Base-by-base conservation (phyloP, 306 rosid genomes). In the Quercus ilex region DNA sequence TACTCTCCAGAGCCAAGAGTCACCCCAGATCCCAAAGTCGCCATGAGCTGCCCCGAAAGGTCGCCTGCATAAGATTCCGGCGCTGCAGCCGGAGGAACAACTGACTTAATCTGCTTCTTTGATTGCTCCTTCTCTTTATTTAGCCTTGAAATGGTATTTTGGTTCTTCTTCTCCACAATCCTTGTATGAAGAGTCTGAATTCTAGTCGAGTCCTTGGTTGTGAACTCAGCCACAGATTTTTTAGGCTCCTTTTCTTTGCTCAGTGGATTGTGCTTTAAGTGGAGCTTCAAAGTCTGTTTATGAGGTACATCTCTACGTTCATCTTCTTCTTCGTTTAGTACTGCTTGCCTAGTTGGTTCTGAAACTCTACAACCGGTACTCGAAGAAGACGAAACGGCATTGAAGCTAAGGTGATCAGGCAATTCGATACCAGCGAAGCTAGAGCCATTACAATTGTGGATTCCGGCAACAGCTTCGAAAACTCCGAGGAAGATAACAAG, bases 1-100 rank as follows among this genome's bases (percentile, higher is more conserved):
- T 96, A 96, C 74, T 96, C 99, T 25, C 99, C 99, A 5, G 99
- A 96, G 41, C 99, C 99, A 62, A 90, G 92, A 56, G 90, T 92
- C 28, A 91, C 98, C n/a, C 99, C 99, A 2, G 99, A 96, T 82
- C 77, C 97, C 87, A 95, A 79, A 23, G 98, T 95, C 17, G 99
- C 99, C 86, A 90, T 86, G 49, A 96, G 91, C 85, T 87, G 92
- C 30, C 92, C 86, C 0, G 94, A 81, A 52, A 83, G 55, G 31
- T 70, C 83, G 9, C 77, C 57, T 5, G 67, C 13, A 18, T 78
- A 67, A 43, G 88, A 89, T 53, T 85, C 93, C 71, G 92, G 92
- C 1, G 89, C 33, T 5, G 87, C 78, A 0, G 89, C 80, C 5
- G 91, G 91, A 14, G 89, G 63, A 20, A 12, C 75, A 43, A 1